Evolutionary conservation across 768 basidiomycete genomes (phyloP).

Genomic region (Russula sp.): DNA sequence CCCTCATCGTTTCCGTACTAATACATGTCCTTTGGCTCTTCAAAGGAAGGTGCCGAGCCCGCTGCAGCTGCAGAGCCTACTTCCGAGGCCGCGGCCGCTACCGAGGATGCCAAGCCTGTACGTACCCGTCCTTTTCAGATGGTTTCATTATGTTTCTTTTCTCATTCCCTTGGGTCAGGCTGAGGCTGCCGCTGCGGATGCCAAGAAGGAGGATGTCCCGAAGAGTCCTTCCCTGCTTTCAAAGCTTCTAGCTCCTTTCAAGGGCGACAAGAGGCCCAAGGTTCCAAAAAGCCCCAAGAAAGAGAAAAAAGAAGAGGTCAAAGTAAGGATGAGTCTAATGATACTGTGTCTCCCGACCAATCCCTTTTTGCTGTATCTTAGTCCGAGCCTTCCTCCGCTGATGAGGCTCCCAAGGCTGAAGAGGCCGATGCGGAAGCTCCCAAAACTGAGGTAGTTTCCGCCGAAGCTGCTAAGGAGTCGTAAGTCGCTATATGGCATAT

Average conservation of each 20-base stretch:
- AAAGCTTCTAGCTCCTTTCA: constrained; percentile 77
- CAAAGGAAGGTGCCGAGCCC: constrained; percentile 39
- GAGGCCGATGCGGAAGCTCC: constrained; percentile 61
- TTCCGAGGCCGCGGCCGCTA: constrained; percentile 27
- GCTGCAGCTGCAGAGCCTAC: constrained; percentile 29
- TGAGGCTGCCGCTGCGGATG: constrained; percentile 37
- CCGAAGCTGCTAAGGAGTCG: constrained; percentile 56
- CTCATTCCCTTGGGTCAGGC: constrained; percentile 27
- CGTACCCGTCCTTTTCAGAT: constrained; percentile 34
- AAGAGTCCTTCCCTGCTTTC: constrained; percentile 72
- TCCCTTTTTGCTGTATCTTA: neutral
- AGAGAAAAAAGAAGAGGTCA: constrained; percentile 70
- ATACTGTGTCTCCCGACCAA: neutral
- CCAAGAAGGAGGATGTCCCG: constrained; percentile 73
- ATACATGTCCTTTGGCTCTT: constrained; percentile 1
- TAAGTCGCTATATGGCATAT: too few species aligned
- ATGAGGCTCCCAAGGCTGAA: constrained; percentile 32
- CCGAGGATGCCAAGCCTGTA: constrained; percentile 29
- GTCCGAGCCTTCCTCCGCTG: constrained; percentile 31
- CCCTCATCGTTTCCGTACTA: neutral
- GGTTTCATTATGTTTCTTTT: constrained; percentile 3
- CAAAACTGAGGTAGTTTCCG: constrained; percentile 36
- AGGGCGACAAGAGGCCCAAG: constrained; percentile 39
- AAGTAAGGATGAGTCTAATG: constrained; percentile 32
- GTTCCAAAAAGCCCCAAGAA: constrained; percentile 58